Percentiles rank a stretch among this genome's conserved stretches.
Conservation (phyloP, 2,329 filamentous ascomycete genomes). For the Zymoseptoria ardabiliae region DNA sequence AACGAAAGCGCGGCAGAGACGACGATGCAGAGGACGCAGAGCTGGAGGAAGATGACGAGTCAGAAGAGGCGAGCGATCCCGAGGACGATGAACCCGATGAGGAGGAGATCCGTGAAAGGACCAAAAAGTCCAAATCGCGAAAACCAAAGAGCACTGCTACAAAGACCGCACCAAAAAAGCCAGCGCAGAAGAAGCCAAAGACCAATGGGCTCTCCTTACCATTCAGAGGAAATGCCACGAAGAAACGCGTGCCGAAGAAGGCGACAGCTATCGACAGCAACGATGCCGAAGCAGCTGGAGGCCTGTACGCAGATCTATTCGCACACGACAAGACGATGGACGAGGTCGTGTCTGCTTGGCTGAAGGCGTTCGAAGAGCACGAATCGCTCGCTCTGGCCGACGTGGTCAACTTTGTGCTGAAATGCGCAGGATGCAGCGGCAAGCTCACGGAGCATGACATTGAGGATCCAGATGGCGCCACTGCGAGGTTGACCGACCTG, state of each 20-base stretch:
- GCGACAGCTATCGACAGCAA: constrained; percentile 45
- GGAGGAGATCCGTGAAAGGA: constrained; percentile 41
- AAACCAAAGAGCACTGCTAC: constrained; percentile 25
- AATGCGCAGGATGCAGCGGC: constrained; percentile 70
- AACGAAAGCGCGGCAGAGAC: constrained; percentile 42
- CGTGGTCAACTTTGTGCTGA: constrained; percentile 55
- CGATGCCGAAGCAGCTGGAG: constrained; percentile 45
- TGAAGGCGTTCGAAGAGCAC: constrained; percentile 49
- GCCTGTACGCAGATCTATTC: constrained; percentile 57
- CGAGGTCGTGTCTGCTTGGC: constrained; percentile 51
- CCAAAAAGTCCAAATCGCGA: constrained; percentile 18
- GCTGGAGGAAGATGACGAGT: constrained; percentile 22
- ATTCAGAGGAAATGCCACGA: constrained; percentile 44
- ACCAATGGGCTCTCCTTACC: constrained; percentile 49
- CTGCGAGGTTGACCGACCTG: constrained; percentile 71
- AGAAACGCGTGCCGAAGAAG: constrained; percentile 42
- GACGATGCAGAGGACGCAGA: constrained; percentile 31
- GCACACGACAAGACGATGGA: constrained; percentile 48
- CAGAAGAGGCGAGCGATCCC: constrained; percentile 30
- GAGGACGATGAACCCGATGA: constrained; percentile 38
- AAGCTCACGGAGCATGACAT: constrained; percentile 77
- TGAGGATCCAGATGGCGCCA: constrained; percentile 78
- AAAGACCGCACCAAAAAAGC: constrained; percentile 28
- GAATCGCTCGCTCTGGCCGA: constrained; percentile 50
- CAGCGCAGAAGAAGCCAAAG: constrained; percentile 49